phyloP scores from a whole-genome alignment of 176 grass and related monocot species.

The Ananas comosus region DNA sequence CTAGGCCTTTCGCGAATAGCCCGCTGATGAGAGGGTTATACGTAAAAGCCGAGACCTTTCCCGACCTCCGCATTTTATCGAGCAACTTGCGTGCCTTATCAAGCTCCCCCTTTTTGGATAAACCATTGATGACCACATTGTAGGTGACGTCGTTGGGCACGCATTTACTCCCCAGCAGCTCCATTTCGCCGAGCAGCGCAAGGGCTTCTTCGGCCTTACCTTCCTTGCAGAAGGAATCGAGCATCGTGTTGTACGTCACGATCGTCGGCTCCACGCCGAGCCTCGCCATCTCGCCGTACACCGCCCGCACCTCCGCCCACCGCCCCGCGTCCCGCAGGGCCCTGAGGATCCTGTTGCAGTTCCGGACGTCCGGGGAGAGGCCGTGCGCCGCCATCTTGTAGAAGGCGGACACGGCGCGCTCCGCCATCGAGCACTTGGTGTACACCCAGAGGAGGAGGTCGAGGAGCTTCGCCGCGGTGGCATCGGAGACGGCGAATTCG shows the following conservation, averaged over 20 bases:
- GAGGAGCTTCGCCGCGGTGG: constrained; percentile 8
- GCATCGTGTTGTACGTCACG: constrained; percentile 46
- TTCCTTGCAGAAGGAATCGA: constrained; percentile 59
- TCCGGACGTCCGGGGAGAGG: constrained; percentile 30
- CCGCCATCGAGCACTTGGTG: constrained; percentile 51
- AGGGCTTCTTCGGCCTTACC: constrained; percentile 32
- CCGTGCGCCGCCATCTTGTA: constrained; percentile 31
- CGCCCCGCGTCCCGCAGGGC: constrained; percentile 22
- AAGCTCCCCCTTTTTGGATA: constrained; percentile 37
- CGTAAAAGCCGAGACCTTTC: constrained; percentile 32
- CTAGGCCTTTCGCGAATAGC: constrained; percentile 34
- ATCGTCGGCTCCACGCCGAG: constrained; percentile 37
- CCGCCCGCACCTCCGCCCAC: constrained; percentile 27
- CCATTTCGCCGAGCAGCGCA: constrained; percentile 42
- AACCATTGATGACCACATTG: constrained; percentile 47
- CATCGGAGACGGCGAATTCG: neutral
- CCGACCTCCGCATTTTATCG: constrained; percentile 29
- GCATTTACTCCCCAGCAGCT: constrained; percentile 14
- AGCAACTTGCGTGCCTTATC: constrained; percentile 38
- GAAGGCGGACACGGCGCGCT: constrained; percentile 36
- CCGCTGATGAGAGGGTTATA: constrained; percentile 54
- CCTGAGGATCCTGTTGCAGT: constrained; percentile 43
- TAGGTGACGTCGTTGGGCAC: constrained; percentile 47
- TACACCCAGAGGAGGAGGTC: constrained; percentile 34
- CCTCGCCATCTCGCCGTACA: constrained; percentile 29